Percentiles rank a stretch among this genome's conserved stretches.
Conservation (phyloP, 257 asterid species). For the Penstemon newberryi region DNA sequence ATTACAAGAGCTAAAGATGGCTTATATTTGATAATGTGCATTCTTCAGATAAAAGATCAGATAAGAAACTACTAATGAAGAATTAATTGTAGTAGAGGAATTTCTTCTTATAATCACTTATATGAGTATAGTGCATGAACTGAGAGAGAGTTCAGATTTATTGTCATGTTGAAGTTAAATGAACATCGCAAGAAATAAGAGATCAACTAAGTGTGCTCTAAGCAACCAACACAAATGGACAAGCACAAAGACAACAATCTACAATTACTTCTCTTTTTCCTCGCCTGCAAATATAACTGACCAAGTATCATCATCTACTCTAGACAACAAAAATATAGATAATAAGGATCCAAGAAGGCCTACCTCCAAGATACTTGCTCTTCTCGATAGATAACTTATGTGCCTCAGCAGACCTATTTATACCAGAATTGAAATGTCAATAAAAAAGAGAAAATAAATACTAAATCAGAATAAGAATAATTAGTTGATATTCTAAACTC, state of each 20-base stretch:
- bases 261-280: background rate
- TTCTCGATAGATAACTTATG: slow-evolving; percentile 96
- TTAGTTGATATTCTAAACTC: background rate
- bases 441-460: slow-evolving; percentile 15
- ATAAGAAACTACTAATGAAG: background rate
- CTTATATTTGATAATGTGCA: background rate
- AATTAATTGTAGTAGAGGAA: background rate
- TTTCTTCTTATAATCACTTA: background rate
- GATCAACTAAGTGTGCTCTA: background rate
- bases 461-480: background rate
- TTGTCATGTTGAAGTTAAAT: slow-evolving; percentile 1
- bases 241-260: background rate
- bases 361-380: slow-evolving; percentile 99
- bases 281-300: background rate
- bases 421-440: slow-evolving; percentile 12
- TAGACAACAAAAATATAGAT: background rate
- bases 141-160: background rate
- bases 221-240: slow-evolving; percentile 13
- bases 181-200: background rate
- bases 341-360: slow-evolving; percentile 10
- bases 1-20: background rate
- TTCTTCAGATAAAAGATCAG: background rate
- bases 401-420: slow-evolving; percentile 78
- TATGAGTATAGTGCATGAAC: background rate
- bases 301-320: background rate